Evolutionary conservation across 1,284 basidiomycete genomes (phyloP), one percentile per base, ranked within the genome.

Genomic region (Mycosarcoma maydis): DNA sequence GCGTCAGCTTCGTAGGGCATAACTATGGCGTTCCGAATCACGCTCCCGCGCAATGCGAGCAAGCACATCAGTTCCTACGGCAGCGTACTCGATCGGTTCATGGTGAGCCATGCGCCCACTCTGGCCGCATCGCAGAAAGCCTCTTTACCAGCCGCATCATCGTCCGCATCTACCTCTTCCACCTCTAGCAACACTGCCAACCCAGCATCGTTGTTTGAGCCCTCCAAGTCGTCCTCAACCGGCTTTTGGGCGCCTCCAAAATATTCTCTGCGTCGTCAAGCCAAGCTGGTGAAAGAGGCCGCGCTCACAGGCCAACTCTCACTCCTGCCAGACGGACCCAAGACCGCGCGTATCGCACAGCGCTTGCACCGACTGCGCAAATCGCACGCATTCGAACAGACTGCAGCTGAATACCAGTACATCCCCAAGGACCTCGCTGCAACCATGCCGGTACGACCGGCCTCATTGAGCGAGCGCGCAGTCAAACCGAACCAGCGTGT

Each of bases 241-340:
- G 67, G 64, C n/a, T 61, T 56, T 30, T 77, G 75, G 75, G 37
- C 49, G 0, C 75, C 75, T 8, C 70, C 75, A 1, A 29, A 45
- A 14, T 73, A 66, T 54, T 72, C 67, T 6, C 62, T 60, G 29
- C 69, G 75, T 1, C 72, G 72, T 14, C 72, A 77, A 62, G 66
- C 72, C 10, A 48, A 55, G 43, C 53, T 77, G 3, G 61, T 64
- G 32, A 61, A 51, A 34, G 56, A 70, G 24, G 72, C 75, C 0
- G 54, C 47, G 0, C 39, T 50, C 2, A 57, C 40, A 3, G 55
- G 51, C 3, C 44, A 54, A 24, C 56, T 69, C 10, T 40, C 60
- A 0, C 6, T 22, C 13, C 55, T 77, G 2, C 48, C 57, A 3
- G 29, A 47, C 29, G 66, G 64, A 1, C 66, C 60, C 19, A 73